Base-by-base conservation (phyloP, 768 basidiomycete species). In the Lanmaoa rubissima region DNA sequence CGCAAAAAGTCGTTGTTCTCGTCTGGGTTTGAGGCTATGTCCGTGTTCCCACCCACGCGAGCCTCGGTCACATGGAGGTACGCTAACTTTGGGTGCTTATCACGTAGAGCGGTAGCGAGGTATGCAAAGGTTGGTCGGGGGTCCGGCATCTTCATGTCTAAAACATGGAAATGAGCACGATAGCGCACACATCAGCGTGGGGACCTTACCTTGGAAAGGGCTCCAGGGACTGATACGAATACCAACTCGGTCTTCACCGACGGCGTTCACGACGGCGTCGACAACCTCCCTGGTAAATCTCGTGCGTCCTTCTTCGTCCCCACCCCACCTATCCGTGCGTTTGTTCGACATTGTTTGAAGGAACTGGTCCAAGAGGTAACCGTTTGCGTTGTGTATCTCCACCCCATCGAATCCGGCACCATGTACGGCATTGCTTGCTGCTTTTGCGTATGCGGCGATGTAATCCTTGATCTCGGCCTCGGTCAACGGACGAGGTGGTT, bases 321-420 rank as follows among this genome's bases (percentile, higher is more conserved):
- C 89, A 0, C 89, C 89, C 67, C 86, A 92, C 44, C 78, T 72
- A 65, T 90, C 87, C 8, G 78, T 82, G 16, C 86, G 77, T 5
- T 76, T 63, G 68, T 89, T 88, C 36, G 74, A 74, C n/a, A 74
- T 65, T 28, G 79, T 74, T 61, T 86, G 83, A 11, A 84, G 57
- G 74, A 89, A 88, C 65, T 88, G 84, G 62, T 88, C 83, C 16
- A 78, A 53, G 12, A 85, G 65, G 56, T 80, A 81, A 0, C 77
- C 75, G 56, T 78, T 76, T 54, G 74, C 75, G 53, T 65, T 61
- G 57, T 75, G 78, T 46, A 80, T 58, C 69, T 78, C 79, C 53
- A 81, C 69, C 2, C 78, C 80, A 55, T 80, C 79, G 45, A 79
- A 80, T 1, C 79, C 79, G 28, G 77, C 75, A 40, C 65, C 58